A percentile compares a stretch with the other conserved stretches of the same genome.
These are phyloP conservation scores for Gossypium thurberi DNA, from an alignment of 345 rosid genomes.

Conservation along the genomic window DNA sequence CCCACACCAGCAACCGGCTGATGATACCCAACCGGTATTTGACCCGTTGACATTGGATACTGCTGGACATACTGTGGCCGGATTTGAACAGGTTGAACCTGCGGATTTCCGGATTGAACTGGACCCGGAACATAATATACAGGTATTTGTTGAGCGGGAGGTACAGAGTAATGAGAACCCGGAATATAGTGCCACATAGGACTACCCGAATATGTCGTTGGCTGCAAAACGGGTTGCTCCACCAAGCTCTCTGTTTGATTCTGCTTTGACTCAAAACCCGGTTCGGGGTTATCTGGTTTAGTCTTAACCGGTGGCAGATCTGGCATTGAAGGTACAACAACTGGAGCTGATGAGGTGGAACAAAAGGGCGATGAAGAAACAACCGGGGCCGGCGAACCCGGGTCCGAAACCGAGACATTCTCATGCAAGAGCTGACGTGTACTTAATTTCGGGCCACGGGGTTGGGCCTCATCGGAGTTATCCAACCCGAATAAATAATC, in stretches of 20 bases:
- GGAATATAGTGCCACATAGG: conserved; percentile 54
- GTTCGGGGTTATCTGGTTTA: conserved; percentile 50
- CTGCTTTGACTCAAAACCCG: conserved; percentile 21
- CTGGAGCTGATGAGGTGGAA: conserved; percentile 57
- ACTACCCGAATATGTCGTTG: conserved; percentile 37
- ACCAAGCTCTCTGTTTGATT: conserved; percentile 14
- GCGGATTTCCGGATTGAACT: conserved; percentile 38
- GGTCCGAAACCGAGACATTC: conserved; percentile 61
- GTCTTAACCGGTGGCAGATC: conserved; percentile 67
- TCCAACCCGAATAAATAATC: conserved; percentile 89
- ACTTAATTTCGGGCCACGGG: conserved; percentile 49
- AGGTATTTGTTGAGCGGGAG: conserved; percentile 43
- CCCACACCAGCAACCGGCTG: conserved; percentile 42
- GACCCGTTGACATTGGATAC: conserved; percentile 39
- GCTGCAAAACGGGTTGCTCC: conserved; percentile 36
- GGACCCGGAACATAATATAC: conserved; percentile 57
- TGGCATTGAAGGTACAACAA: conserved; percentile 40
- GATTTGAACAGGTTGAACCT: conserved; percentile 41
- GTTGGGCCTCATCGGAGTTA: conserved; percentile 50
- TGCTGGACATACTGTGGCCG: conserved; percentile 50
- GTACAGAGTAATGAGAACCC: conserved; percentile 47
- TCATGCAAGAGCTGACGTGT: conserved; percentile 38
- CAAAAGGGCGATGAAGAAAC: conserved; percentile 64
- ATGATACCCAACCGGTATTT: conserved; percentile 61
- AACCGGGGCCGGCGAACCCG: conserved; percentile 82